Evolutionary conservation across 2,329 filamentous ascomycete genomes (phyloP).

Genomic region (Samsoniella hepiali): DNA sequence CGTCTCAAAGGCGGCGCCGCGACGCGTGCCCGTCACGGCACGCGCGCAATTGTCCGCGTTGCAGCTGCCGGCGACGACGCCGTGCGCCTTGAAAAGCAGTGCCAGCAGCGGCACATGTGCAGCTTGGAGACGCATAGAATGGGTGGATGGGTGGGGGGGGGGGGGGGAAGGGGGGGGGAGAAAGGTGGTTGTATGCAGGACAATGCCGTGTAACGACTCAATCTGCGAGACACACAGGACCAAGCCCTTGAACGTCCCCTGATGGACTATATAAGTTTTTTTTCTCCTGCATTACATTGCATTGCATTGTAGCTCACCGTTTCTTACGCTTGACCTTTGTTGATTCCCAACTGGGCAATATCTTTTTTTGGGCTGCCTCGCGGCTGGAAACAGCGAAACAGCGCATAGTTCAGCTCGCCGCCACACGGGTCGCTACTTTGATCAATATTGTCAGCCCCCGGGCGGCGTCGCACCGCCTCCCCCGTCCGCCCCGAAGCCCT

Average conservation of each 20-base stretch:
- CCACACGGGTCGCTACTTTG: neutral
- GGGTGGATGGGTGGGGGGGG: neutral
- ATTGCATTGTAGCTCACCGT: neutral
- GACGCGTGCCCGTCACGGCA: constrained; percentile 18
- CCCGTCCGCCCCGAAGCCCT: neutral
- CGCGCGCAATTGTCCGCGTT: constrained; percentile 16
- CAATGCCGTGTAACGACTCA: neutral
- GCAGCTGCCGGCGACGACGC: neutral
- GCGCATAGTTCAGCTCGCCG: neutral
- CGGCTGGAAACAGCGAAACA: neutral
- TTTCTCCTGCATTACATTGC: neutral
- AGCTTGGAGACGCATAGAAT: neutral
- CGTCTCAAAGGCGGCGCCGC: neutral
- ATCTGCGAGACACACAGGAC: neutral
- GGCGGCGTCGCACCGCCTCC: neutral
- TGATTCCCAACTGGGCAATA: neutral
- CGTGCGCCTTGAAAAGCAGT: neutral
- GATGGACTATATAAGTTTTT: neutral
- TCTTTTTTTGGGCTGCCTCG: neutral
- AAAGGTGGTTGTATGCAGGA: neutral
- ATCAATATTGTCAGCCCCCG: constrained; percentile 4
- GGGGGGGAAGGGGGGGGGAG: no score
- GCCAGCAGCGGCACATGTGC: neutral
- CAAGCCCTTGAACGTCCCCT: neutral
- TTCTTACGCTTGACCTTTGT: neutral